Evolutionary conservation across 768 basidiomycete genomes (phyloP), one percentile per base, ranked within the genome.

Genomic region (Rubroboletus pulcherrimus): DNA sequence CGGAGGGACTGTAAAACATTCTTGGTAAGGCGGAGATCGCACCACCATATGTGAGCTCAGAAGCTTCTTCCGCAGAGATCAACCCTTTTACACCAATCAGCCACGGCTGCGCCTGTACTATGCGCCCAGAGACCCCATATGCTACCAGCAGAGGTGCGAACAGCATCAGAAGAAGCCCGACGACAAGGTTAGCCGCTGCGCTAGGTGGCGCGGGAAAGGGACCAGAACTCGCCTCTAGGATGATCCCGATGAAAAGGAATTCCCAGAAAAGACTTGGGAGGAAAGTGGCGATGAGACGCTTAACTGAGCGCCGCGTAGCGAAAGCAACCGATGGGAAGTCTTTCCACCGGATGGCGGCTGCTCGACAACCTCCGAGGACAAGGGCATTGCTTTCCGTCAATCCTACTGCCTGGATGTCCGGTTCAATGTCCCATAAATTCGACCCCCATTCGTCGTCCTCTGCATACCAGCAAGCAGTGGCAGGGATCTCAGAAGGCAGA

Each of bases 281-380:
- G 24, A 12, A 41, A 2, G 4, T 30, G 15, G 55, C 59, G 11
- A 67, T 26, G 4, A 31, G 3, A 14, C 66, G 57, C 37, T 6
- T 56, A 7, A 9, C n/a, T 0, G 68, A 70, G n/a, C 37, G 55
- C 2, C 44, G 58, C 14, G 37, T 55, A 2, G 48, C 63, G 14
- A 60, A 70, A 6, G 55, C 31, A 14, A 68, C 42, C 0, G 49
- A 38, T 10, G 66, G 66, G 4, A 70, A 67, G 24, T 57, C 44
- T 49, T 63, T 66, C 68, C 66, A 67, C 5, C 54, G 53, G 19
- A 70, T 68, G 11, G 51, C 10, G 0, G 60, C 49, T 7, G 60
- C 60, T 17, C 66, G 60, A 35, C 68, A 66, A 8, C 63, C 68
- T 31, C 64, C 68, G 11, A 68, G 51, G 14, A 67, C 56, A 37